Evolutionary conservation across 2,329 filamentous ascomycete genomes (phyloP).

Genomic region (Aureobasidium zeae): DNA sequence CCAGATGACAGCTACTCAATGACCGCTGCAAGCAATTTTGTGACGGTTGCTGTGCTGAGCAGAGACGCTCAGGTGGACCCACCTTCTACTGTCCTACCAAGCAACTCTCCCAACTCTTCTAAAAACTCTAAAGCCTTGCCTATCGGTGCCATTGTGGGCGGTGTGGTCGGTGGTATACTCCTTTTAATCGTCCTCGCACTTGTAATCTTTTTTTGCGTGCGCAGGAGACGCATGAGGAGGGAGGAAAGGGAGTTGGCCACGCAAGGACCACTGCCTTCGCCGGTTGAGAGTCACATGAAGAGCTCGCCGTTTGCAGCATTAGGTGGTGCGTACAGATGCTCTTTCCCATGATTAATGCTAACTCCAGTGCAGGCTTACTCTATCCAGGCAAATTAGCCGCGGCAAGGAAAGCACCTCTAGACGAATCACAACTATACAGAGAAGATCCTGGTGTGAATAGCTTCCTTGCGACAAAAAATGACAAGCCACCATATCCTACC

Average conservation of each 20-base stretch:
- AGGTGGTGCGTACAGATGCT: conserved; percentile 22
- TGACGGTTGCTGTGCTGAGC: conserved; percentile 21
- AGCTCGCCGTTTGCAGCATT: conserved; percentile 22
- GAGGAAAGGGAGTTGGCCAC: conserved; percentile 20
- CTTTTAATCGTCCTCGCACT: conserved; percentile 19
- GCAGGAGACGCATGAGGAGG: conserved; percentile 19
- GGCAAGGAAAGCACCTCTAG: neutral
- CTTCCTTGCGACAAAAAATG: neutral
- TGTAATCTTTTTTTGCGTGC: conserved; percentile 15
- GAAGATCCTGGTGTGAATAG: conserved; percentile 6
- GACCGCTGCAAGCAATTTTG: conserved; percentile 21
- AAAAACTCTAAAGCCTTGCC: conserved; percentile 17
- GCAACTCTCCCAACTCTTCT: neutral
- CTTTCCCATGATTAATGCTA: neutral
- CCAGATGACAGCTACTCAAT: conserved; percentile 18
- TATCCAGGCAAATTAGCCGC: conserved; percentile 2
- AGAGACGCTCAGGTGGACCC: conserved; percentile 15
- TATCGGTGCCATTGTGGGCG: conserved; percentile 21
- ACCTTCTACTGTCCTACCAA: neutral
- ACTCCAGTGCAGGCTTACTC: conserved; percentile 1
- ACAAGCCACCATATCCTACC: neutral
- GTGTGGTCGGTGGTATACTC: conserved; percentile 17
- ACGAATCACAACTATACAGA: conserved; percentile 1
- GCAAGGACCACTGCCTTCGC: conserved; percentile 17
- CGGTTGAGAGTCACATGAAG: conserved; percentile 15